These are phyloP conservation scores for Laetiporus sulphureus DNA, from an alignment of 1,284 basidiomycete species.

Conservation along the genomic window DNA sequence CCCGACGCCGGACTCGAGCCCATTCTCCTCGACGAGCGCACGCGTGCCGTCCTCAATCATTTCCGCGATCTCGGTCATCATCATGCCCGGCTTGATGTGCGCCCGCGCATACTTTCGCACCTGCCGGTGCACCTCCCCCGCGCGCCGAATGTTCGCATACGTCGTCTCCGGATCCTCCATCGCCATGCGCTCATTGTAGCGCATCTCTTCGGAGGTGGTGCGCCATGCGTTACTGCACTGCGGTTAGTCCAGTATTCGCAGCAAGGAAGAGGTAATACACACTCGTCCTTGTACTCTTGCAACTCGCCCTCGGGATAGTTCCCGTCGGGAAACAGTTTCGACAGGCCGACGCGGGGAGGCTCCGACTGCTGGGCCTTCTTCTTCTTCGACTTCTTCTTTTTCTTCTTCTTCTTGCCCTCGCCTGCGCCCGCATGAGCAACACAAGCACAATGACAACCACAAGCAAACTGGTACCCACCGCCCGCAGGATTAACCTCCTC, in stretches of 20 bases:
- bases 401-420: conserved; percentile 65
- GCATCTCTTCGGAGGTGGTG: conserved; percentile 87
- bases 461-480: conserved; percentile 7
- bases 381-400: conserved; percentile 92
- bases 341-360: conserved; percentile 87
- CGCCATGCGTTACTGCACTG: conserved; percentile 72
- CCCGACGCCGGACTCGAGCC: conserved; percentile 82
- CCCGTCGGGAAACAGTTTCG: conserved; percentile 85
- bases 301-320: conserved; percentile 90
- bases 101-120: conserved; percentile 82
- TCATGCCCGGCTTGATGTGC: conserved; percentile 89
- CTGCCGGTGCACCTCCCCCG: conserved; percentile 94
- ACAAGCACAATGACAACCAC: not conserved
- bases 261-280: conserved; percentile 22
- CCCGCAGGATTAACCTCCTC: conserved; percentile 17
- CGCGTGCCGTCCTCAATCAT: conserved; percentile 90
- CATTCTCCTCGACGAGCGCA: conserved; percentile 87
- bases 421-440: conserved; percentile 13
- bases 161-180: conserved; percentile 77
- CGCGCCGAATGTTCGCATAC: conserved; percentile 87
- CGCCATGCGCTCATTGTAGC: conserved; percentile 72
- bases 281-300: conserved; percentile 90
- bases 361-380: conserved; percentile 81
- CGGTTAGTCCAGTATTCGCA: conserved; percentile 4
- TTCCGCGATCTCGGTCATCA: conserved; percentile 92